Evolutionary conservation across 108 stramenopile genomes (phyloP).

Genomic region (Licmophora abbreviata): DNA sequence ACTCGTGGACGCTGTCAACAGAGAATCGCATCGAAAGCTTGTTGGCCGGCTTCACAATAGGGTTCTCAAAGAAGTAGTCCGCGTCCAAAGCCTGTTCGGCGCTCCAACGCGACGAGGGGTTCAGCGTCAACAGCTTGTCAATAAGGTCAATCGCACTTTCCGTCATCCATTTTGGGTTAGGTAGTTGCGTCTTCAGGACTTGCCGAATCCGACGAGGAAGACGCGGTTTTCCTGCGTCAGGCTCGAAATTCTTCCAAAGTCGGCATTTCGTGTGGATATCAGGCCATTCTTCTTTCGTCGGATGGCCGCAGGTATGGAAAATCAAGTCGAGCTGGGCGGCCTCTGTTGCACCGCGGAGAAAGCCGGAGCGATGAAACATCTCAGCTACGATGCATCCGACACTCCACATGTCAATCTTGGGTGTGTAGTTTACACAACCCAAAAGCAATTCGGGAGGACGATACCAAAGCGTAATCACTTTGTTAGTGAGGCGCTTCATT

Average conservation of each 20-base stretch:
- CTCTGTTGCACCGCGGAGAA: constrained; percentile 70
- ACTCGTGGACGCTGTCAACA: constrained; percentile 71
- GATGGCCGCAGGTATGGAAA: constrained; percentile 71
- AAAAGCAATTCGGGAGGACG: constrained; percentile 92
- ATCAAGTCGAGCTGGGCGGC: constrained; percentile 76
- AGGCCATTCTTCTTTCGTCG: constrained; percentile 66
- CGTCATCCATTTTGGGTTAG: constrained; percentile 84
- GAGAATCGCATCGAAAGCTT: constrained; percentile 78
- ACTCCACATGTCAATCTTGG: constrained; percentile 95
- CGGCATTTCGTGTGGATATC: constrained; percentile 53
- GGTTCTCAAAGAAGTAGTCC: constrained; percentile 83
- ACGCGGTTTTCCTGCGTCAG: constrained; percentile 26
- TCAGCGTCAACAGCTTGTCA: constrained; percentile 59
- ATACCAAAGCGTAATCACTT: constrained; percentile 96
- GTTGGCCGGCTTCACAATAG: constrained; percentile 64
- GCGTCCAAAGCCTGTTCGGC: constrained; percentile 68
- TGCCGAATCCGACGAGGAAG: constrained; percentile 61
- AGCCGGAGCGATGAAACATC: constrained; percentile 79
- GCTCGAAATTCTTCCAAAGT: constrained; percentile 72
- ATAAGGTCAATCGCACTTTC: constrained; percentile 70
- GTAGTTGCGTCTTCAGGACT: constrained; percentile 47
- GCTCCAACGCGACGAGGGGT: constrained; percentile 76
- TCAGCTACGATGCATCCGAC: constrained; percentile 97
- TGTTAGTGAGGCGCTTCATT: constrained; percentile 86
- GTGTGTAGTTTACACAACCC: constrained; percentile 71